These are phyloP conservation scores for Escallonia herrerae DNA, from an alignment of 129 eudicot species.

Conservation along the genomic window DNA sequence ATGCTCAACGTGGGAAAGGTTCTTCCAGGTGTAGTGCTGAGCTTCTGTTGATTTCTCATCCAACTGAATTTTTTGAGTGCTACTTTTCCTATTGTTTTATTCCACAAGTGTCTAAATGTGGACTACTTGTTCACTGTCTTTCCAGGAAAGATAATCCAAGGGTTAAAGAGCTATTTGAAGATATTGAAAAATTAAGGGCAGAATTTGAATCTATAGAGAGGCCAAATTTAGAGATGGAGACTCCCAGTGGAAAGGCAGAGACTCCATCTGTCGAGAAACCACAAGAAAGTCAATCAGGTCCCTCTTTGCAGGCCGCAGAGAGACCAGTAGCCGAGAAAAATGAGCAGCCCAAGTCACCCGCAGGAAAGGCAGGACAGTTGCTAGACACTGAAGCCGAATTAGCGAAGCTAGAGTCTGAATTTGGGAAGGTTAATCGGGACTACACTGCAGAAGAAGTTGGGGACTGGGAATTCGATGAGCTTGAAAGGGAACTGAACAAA, in stretches of 20 bases:
- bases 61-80: neutral
- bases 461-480: slow-evolving; percentile 97
- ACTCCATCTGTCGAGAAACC: slow-evolving; percentile 28
- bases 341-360: slow-evolving; percentile 23
- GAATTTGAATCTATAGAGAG: slow-evolving; percentile 89
- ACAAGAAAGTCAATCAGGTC: slow-evolving; percentile 26
- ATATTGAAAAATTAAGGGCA: slow-evolving; percentile 63
- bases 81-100: neutral
- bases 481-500: slow-evolving; percentile 60
- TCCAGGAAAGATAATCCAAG: slow-evolving; percentile 67
- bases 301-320: slow-evolving; percentile 17
- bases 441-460: slow-evolving; percentile 77
- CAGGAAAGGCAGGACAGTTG: slow-evolving; percentile 37
- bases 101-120: neutral
- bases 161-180: slow-evolving; percentile 72
- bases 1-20: slow-evolving; percentile 50
- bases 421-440: slow-evolving; percentile 61
- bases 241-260: slow-evolving; percentile 29
- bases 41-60: neutral
- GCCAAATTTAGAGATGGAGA: slow-evolving; percentile 72
- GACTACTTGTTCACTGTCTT: slow-evolving; percentile 1
- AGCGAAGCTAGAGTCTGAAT: slow-evolving; percentile 82
- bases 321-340: slow-evolving; percentile 23
- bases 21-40: slow-evolving; percentile 55
- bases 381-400: slow-evolving; percentile 71